Base-by-base conservation (phyloP, 768 basidiomycete species). In the Leccinum uliginosum region DNA sequence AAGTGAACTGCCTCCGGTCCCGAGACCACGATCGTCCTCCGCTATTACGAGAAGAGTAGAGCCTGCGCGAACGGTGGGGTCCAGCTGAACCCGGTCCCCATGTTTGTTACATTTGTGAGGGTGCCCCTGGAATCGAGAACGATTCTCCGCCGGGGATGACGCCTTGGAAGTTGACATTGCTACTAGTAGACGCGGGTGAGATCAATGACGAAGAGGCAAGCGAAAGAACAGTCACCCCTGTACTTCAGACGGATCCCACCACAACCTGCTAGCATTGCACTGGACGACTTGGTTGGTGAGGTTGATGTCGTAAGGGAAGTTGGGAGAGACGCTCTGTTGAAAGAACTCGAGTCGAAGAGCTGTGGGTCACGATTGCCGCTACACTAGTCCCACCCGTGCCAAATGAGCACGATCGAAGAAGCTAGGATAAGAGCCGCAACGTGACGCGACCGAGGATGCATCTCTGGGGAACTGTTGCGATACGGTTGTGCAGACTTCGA, bases 101-200 rank as follows among this genome's bases (percentile, higher is more conserved):
- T 66, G 0, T 62, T 55, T 0, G 65, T 26, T 3, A 78, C 69
- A 7, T 75, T 65, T 8, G 86, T 80, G 21, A 86, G 67, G 3
- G 65, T 29, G 12, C 76, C 76, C 59, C 58, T 1, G 86, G 86
- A 46, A 92, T 80, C 6, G 75, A 62, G 66, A 91, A 89, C 0
- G 89, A 89, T 51, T 88, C 75, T 12, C 90, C 90, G 1, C 90
- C 91, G 1, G 91, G 91, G 30, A 92, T 91, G 44, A 90, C 76
- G 3, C 88, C 88, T 24, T 82, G 74, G 67, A 89, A 88, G 32
- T 68, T 78, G n/a, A 83, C 78, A 1, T 66, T 81, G 15, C 87
- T 87, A n/a, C n/a, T n/a, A n/a, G n/a, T n/a, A 57, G 24, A 51
- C 30, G 40, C 9, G 48, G 1, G 23, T 44, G 34, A 26, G 50